Conservation (phyloP, 2,329 filamentous ascomycete genomes). For the Leptosphaerulina australis region DNA sequence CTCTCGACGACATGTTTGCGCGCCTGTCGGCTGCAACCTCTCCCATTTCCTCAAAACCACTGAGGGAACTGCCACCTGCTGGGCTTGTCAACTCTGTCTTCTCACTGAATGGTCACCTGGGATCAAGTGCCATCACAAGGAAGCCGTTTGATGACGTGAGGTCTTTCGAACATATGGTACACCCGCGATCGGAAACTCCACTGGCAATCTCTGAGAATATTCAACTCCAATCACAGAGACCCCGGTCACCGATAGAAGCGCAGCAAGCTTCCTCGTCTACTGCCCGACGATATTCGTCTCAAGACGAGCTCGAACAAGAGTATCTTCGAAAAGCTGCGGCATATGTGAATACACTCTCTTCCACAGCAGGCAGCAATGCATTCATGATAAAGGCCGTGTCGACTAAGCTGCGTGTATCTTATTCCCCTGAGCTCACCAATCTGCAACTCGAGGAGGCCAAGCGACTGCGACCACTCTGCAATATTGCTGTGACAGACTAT, state of each 20-base stretch:
- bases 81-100: slow-evolving; percentile 11
- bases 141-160: neutral
- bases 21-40: slow-evolving; percentile 18
- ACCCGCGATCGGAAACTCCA: neutral
- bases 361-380: neutral
- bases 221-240: neutral
- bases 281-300: neutral
- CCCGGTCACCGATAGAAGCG: neutral
- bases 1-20: slow-evolving; percentile 29
- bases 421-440: slow-evolving; percentile 6
- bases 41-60: neutral
- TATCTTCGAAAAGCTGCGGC: slow-evolving; percentile 28
- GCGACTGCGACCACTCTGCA: slow-evolving; percentile 24
- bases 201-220: neutral
- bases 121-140: neutral
- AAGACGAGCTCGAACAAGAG: slow-evolving; percentile 17
- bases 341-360: slow-evolving; percentile 25
- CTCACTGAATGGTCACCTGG: slow-evolving; percentile 7
- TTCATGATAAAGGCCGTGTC: slow-evolving; percentile 24
- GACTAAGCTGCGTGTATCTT: slow-evolving; percentile 25
- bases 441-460: slow-evolving; percentile 15
- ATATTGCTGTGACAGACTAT: slow-evolving; percentile 29
- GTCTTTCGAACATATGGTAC: too few species aligned
- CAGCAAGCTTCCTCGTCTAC: neutral
- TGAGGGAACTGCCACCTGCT: neutral